These are phyloP conservation scores for Ulota crispa DNA, from an alignment of 225 moss, liverwort and hornwort species.

Conservation along the genomic window DNA sequence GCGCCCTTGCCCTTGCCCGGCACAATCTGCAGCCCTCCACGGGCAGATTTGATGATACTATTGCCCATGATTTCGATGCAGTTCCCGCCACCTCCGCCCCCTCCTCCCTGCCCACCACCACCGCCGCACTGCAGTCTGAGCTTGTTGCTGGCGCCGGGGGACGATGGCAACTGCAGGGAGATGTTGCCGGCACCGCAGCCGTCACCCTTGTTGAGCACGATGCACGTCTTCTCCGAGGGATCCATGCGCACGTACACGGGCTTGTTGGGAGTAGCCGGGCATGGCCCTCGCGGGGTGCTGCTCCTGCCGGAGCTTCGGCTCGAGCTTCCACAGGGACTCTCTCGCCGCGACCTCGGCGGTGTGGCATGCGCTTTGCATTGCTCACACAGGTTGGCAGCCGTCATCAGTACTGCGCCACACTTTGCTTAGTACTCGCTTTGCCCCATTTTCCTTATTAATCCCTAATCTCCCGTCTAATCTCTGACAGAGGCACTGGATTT, in stretches of 20 bases:
- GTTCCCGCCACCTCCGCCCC: not conserved
- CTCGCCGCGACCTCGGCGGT: not conserved
- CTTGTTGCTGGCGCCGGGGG: not conserved
- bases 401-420: not conserved
- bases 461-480: too few relatives aligned
- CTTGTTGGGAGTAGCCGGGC: not conserved
- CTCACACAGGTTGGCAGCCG: not conserved
- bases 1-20: not conserved
- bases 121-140: not conserved
- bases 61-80: constrained; percentile 28
- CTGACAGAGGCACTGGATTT: not conserved
- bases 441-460: not conserved
- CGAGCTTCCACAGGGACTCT: constrained; percentile 2
- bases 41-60: not conserved
- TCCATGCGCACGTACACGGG: not conserved
- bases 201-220: not conserved
- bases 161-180: not conserved
- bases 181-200: not conserved
- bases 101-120: not conserved
- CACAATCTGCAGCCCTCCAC: constrained; percentile 16
- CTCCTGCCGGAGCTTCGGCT: not conserved
- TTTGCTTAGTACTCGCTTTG: not conserved
- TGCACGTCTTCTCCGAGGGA: not conserved
- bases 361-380: constrained; percentile 1
- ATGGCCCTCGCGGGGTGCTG: not conserved